These are phyloP conservation scores for Nakazawaea ernobii DNA, from an alignment of 805 yeast species.

Conservation along the genomic window DNA sequence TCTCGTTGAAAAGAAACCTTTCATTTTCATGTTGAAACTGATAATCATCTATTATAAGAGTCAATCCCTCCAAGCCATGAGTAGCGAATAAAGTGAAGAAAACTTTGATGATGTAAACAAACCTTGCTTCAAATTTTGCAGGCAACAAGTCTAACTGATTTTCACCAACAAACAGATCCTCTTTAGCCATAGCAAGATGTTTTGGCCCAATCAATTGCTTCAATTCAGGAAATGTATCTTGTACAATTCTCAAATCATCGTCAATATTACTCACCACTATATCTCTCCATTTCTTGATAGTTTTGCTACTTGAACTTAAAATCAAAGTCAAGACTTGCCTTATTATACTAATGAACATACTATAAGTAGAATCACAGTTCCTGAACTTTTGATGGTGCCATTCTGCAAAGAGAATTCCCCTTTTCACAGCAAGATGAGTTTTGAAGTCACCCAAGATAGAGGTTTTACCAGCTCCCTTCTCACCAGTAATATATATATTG, in stretches of 20 bases:
- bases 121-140: slow-evolving; percentile 31
- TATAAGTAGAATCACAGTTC: slow-evolving; percentile 15
- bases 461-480: slow-evolving; percentile 41
- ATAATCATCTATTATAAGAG: slow-evolving; percentile 39
- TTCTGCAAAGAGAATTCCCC: slow-evolving; percentile 22
- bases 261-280: slow-evolving; percentile 30
- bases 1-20: slow-evolving; percentile 25
- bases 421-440: slow-evolving; percentile 25
- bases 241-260: slow-evolving; percentile 35
- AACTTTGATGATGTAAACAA: slow-evolving; percentile 35
- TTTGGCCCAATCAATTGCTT: slow-evolving; percentile 35
- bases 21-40: slow-evolving; percentile 36
- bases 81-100: slow-evolving; percentile 31
- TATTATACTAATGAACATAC: slow-evolving; percentile 13
- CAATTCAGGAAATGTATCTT: slow-evolving; percentile 39
- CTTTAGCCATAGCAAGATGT: slow-evolving; percentile 24
- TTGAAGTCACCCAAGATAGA: slow-evolving; percentile 33
- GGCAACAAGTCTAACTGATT: slow-evolving; percentile 16
- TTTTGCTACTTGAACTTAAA: slow-evolving; percentile 29
- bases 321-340: slow-evolving; percentile 35
- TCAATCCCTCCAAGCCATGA: slow-evolving; percentile 33
- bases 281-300: slow-evolving; percentile 34
- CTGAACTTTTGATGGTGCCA: slow-evolving; percentile 26
- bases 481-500: slow-evolving; percentile 32
- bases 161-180: slow-evolving; percentile 12